phyloP scores from a whole-genome alignment of 768 basidiomycete genomes.

The Russula compacta region DNA sequence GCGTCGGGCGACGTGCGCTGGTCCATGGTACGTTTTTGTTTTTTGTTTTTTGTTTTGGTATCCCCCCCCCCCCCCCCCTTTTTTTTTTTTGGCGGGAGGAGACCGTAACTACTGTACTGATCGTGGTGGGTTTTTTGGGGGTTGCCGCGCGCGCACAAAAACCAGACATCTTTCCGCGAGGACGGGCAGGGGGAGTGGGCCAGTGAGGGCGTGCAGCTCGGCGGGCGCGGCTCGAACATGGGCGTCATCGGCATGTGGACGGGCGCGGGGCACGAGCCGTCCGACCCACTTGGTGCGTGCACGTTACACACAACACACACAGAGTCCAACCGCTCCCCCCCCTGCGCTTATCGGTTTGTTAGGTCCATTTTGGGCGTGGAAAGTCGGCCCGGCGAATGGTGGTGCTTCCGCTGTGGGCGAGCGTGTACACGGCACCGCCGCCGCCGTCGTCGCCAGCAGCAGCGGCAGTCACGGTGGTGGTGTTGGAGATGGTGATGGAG shows the following conservation, averaged over 20 bases:
- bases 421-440: neutral
- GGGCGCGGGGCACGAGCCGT: slow-evolving; percentile 36
- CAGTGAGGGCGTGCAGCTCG: slow-evolving; percentile 49
- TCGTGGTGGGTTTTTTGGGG: no score
- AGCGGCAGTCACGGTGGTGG: neutral
- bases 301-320: neutral
- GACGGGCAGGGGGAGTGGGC: slow-evolving; percentile 38
- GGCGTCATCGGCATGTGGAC: slow-evolving; percentile 53
- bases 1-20: slow-evolving; percentile 43
- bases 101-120: no score
- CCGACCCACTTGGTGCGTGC: slow-evolving; percentile 36
- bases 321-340: neutral
- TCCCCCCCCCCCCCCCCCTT: neutral
- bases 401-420: neutral
- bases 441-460: neutral
- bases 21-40: slow-evolving; percentile 33
- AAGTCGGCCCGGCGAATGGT: slow-evolving; percentile 23
- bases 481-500: neutral
- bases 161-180: slow-evolving; percentile 22
- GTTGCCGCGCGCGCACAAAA: neutral
- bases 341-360: neutral
- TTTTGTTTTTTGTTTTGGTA: neutral
- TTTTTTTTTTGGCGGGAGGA: no score
- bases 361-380: slow-evolving; percentile 41
- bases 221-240: slow-evolving; percentile 41